Evolutionary conservation across 352 stramenopile species (phyloP).

Genomic region (Hyaloperonospora brassicae): DNA sequence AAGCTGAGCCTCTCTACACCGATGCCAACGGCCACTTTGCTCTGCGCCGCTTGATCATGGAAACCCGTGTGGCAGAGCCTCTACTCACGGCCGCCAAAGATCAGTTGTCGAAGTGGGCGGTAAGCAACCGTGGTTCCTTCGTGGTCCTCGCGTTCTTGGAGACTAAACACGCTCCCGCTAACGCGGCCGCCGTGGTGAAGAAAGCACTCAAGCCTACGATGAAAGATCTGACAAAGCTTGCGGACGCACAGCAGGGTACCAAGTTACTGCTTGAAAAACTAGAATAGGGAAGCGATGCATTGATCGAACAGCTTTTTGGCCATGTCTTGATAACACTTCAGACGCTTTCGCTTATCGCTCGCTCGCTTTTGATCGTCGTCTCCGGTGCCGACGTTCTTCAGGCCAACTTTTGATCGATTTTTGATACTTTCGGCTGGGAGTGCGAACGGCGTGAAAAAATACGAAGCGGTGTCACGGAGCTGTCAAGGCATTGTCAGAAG

Average conservation of each 20-base stretch:
- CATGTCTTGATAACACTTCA: no score
- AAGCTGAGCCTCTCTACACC: constrained; percentile 48
- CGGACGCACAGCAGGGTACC: constrained; percentile 55
- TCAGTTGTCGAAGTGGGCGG: constrained; percentile 43
- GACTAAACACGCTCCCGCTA: constrained; percentile 39
- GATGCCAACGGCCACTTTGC: constrained; percentile 69
- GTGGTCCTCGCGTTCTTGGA: constrained; percentile 80
- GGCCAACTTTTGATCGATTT: no score
- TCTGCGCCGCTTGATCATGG: constrained; percentile 72
- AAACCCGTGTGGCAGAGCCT: constrained; percentile 44
- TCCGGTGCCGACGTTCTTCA: no score
- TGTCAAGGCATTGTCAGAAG: no score
- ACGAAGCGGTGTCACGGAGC: no score
- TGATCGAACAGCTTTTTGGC: no score
- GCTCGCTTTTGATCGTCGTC: no score
- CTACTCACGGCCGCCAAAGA: constrained; percentile 48
- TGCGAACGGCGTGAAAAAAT: no score
- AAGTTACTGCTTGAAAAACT: constrained; percentile 84
- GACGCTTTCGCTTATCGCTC: no score
- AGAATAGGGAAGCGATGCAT: constrained; percentile 22
- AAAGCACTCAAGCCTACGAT: constrained; percentile 58
- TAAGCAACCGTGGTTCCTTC: constrained; percentile 74
- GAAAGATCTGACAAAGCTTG: constrained; percentile 51
- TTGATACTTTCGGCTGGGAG: no score
- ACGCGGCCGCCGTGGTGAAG: constrained; percentile 42